Conservation (phyloP, 345 rosid genomes). For the Alliaria petiolata region DNA sequence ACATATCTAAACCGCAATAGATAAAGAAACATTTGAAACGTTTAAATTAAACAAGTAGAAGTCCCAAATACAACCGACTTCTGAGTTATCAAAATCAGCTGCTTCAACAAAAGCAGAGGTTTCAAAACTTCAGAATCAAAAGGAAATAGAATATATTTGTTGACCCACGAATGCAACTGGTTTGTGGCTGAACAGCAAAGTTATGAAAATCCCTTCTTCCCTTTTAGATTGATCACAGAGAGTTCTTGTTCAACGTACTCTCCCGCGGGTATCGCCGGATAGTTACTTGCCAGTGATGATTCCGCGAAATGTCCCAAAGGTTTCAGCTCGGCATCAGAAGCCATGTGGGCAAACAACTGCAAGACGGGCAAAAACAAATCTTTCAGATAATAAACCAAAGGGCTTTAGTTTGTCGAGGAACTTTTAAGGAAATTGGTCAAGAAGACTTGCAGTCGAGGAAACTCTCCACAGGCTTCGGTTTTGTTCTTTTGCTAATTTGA, state of each 20-base stretch:
- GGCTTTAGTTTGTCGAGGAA: background rate
- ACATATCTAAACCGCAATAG: background rate
- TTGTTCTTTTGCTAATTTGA: constrained; percentile 67
- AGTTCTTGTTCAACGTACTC: constrained; percentile 80
- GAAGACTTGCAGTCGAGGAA: constrained; percentile 80
- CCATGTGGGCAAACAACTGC: constrained; percentile 90
- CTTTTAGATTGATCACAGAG: constrained; percentile 55
- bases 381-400: background rate
- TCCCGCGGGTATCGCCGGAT: constrained; percentile 39
- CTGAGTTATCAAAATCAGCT: background rate
- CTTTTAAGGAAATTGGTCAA: background rate
- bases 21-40: background rate
- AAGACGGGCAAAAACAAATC: background rate
- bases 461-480: constrained; percentile 91
- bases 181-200: background rate
- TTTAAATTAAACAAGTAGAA: background rate
- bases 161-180: background rate
- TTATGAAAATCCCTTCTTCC: constrained; percentile 32
- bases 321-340: constrained; percentile 73
- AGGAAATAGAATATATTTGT: background rate
- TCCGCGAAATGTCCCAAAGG: constrained; percentile 78
- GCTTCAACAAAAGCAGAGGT: background rate
- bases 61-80: background rate
- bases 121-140: background rate
- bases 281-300: constrained; percentile 59